Conservation (phyloP, 257 asterid genomes). For the Solanum etuberosum region DNA sequence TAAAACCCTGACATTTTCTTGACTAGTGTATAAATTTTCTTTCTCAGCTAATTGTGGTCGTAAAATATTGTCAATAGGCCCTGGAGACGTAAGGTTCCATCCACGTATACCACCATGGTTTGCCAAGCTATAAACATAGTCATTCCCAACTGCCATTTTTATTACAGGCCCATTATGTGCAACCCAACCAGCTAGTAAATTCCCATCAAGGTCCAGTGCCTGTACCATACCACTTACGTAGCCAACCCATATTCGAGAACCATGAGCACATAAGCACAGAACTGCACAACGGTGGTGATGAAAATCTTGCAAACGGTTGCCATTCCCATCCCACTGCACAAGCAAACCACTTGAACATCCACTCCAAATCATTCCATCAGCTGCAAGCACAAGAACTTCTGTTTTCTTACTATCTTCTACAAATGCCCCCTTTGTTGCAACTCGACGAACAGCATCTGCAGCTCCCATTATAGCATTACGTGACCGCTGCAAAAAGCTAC, state of each 20-base stretch:
- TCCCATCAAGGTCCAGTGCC: constrained; percentile 73
- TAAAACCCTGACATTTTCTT: constrained; percentile 43
- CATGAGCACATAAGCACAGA: constrained; percentile 60
- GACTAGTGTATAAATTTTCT: constrained; percentile 46
- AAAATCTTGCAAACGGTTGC: constrained; percentile 66
- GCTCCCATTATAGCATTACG: constrained; percentile 97
- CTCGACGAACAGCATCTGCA: constrained; percentile 96
- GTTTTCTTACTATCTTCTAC: constrained; percentile 71
- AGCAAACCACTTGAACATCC: constrained; percentile 78
- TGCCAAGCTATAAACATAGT: constrained; percentile 69
- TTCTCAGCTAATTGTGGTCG: constrained; percentile 45
- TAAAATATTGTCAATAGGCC: constrained; percentile 57
- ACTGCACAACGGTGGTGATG: constrained; percentile 73
- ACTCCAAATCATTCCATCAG: constrained; percentile 83
- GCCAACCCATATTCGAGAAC: constrained; percentile 81
- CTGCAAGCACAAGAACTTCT: constrained; percentile 59
- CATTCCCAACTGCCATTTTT: constrained; percentile 55
- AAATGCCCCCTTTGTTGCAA: constrained; percentile 68
- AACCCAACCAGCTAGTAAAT: constrained; percentile 59
- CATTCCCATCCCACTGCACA: constrained; percentile 95
- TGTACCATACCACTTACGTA: constrained; percentile 79
- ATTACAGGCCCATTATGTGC: constrained; percentile 87
- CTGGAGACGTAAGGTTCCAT: constrained; percentile 88
- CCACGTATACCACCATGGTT: constrained; percentile 97
- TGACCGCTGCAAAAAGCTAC: constrained; percentile 70